Percentiles rank a stretch among this genome's conserved stretches.
phyloP scores from a whole-genome alignment of 2,329 filamentous ascomycete genomes.

The Raffaelea arxii region DNA sequence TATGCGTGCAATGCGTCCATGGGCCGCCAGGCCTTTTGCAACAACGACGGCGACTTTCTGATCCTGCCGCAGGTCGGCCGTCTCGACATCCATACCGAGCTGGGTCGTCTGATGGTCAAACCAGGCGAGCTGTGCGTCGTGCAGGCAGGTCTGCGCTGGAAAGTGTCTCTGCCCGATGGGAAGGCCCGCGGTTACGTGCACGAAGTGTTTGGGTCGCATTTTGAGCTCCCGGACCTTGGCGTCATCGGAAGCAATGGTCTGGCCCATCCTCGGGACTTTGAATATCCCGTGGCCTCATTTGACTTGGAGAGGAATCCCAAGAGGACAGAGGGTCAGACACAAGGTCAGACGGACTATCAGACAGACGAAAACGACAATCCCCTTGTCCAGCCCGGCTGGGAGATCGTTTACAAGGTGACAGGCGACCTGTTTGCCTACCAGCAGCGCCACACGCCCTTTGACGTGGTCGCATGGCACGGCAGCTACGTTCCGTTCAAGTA shows the following conservation, averaged over 20 bases:
- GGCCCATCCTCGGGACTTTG: slow-evolving; percentile 56
- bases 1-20: slow-evolving; percentile 37
- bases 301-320: slow-evolving; percentile 45
- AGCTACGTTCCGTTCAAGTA: slow-evolving; percentile 54
- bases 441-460: slow-evolving; percentile 58
- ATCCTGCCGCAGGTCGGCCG: slow-evolving; percentile 56
- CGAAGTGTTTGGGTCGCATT: slow-evolving; percentile 56
- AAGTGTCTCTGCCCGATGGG: slow-evolving; percentile 38
- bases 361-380: no score
- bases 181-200: slow-evolving; percentile 48
- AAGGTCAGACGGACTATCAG: no score
- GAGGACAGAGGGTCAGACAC: no score
- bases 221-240: slow-evolving; percentile 56
- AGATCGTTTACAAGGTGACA: slow-evolving; percentile 50
- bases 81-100: slow-evolving; percentile 59
- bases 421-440: slow-evolving; percentile 50
- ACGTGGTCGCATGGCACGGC: slow-evolving; percentile 59
- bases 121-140: slow-evolving; percentile 62
- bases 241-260: slow-evolving; percentile 57
- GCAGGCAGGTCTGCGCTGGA: slow-evolving; percentile 54
- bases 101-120: slow-evolving; percentile 46
- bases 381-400: slow-evolving; percentile 13
- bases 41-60: slow-evolving; percentile 58
- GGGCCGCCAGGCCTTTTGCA: slow-evolving; percentile 37
- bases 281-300: slow-evolving; percentile 50